Base-by-base conservation (phyloP, 2,329 filamentous ascomycete genomes). In the Penicillium sp. region DNA sequence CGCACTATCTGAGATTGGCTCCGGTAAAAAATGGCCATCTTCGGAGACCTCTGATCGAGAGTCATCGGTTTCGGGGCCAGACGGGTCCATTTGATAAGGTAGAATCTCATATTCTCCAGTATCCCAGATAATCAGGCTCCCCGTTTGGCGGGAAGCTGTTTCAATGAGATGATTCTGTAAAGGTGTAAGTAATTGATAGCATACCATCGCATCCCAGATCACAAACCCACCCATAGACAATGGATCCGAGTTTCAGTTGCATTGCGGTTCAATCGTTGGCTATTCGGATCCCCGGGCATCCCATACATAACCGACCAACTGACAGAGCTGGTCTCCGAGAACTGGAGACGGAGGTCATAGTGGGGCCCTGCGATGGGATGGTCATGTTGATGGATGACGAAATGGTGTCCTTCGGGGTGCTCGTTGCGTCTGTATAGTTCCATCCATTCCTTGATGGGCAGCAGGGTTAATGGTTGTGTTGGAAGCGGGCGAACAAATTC, bases 301-400 rank as follows among this genome's bases (percentile, higher is more conserved):
- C 84, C 84, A 65, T 86, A 87, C 83, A 85, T 86, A 61, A 87
- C 79, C 0, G 84, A 83, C 70, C 76, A 90, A 58, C 84, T 87
- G 11, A 84, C 81, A 27, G 85, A 87, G 66, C 87, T 89, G 0
- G 82, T 81, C 56, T 81, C 78, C 31, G 87, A 90, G 68, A 90
- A 87, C 70, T 90, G 87, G 19, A 90, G 76, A 3, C 87, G 79
- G 21, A 90, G 77, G 70, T 90, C 88, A 75, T 90, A 89, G 68
- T 88, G 85, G 1, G 81, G 80, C 25, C 87, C 87, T 10, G 87
- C 86, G 43, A 88, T 70, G 1, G 87, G 88, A 68, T 90, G 87
- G 66, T 89, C 87, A 68, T 91, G 87, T 67, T 91, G 87, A 69
- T 90, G 87, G 38, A 90, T 80, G 50, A 90, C 83, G 66, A 90